phyloP scores from a whole-genome alignment of 164 flowering plant genomes.

The Vitis rupestris region DNA sequence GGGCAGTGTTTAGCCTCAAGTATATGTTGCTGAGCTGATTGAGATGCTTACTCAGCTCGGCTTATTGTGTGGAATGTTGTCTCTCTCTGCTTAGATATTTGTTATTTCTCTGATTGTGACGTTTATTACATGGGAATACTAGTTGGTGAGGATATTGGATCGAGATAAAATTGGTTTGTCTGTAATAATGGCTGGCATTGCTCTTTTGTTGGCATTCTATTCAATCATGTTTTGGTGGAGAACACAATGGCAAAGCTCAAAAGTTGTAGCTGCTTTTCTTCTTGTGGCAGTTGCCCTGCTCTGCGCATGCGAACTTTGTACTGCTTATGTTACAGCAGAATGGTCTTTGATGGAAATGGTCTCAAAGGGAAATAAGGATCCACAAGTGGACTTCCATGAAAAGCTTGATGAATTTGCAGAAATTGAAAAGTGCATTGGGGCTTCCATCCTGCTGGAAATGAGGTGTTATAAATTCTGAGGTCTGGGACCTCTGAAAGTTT shows the following conservation, averaged over 20 bases:
- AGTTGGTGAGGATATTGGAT: slow-evolving; percentile 69
- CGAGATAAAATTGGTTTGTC: slow-evolving; percentile 91
- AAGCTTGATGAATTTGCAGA: too few relatives aligned
- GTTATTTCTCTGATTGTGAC: slow-evolving; percentile 81
- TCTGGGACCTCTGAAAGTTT: too few relatives aligned
- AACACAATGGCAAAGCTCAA: slow-evolving; percentile 99
- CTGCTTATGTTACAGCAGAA: too few relatives aligned
- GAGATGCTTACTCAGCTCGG: slow-evolving; percentile 44
- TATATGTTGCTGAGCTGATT: slow-evolving; percentile 50
- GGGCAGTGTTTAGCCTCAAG: slow-evolving; percentile 58
- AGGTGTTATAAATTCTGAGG: too few relatives aligned
- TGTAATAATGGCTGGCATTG: slow-evolving; percentile 93
- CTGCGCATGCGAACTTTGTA: too few relatives aligned
- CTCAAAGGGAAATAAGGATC: too few relatives aligned
- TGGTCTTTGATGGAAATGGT: too few relatives aligned
- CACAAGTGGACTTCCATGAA: too few relatives aligned
- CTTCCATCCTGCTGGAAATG: too few relatives aligned
- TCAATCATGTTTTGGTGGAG: slow-evolving; percentile 99
- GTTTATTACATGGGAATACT: slow-evolving; percentile 80
- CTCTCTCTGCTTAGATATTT: slow-evolving; percentile 68
- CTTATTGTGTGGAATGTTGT: slow-evolving; percentile 65
- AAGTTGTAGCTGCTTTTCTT: too few relatives aligned
- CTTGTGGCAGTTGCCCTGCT: too few relatives aligned
- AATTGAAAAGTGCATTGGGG: too few relatives aligned
- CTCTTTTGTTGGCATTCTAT: slow-evolving; percentile 89